Evolutionary conservation across 352 stramenopile genomes (phyloP).

Genomic region (Pythium myriotylum): DNA sequence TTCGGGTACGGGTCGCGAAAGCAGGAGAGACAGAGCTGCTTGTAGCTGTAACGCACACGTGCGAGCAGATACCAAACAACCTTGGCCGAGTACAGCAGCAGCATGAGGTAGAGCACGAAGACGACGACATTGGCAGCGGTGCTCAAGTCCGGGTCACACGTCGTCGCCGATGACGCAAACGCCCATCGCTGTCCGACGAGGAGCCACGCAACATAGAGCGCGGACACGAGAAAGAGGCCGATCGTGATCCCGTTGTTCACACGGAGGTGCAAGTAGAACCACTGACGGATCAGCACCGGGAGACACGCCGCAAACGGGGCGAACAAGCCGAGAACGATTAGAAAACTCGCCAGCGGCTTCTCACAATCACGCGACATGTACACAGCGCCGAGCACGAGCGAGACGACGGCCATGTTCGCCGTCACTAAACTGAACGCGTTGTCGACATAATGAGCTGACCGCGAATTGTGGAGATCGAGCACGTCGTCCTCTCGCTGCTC

Average conservation of each 20-base stretch:
- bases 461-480: constrained; percentile 26
- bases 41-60: constrained; percentile 37
- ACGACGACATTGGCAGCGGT: constrained; percentile 34
- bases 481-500: constrained; percentile 26
- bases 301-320: constrained; percentile 35
- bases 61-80: constrained; percentile 44
- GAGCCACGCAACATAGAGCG: constrained; percentile 35
- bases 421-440: constrained; percentile 41
- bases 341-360: constrained; percentile 37
- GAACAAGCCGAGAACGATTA: constrained; percentile 35
- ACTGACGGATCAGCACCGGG: constrained; percentile 40
- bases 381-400: constrained; percentile 30
- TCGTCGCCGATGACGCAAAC: constrained; percentile 34
- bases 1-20: constrained; percentile 37
- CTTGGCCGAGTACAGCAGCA: constrained; percentile 39
- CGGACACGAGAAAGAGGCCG: constrained; percentile 20
- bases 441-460: constrained; percentile 36
- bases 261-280: constrained; percentile 44
- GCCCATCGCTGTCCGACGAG: constrained; percentile 39
- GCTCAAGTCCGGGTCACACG: constrained; percentile 40
- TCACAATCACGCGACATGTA: constrained; percentile 30
- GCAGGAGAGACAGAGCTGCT: constrained; percentile 36
- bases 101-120: constrained; percentile 35
- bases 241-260: constrained; percentile 28
- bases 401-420: constrained; percentile 41